A percentile compares a stretch with the other conserved stretches of the same genome.
Conservation (phyloP, 2,329 filamentous ascomycete genomes). For the Sporothrix brasiliensis region DNA sequence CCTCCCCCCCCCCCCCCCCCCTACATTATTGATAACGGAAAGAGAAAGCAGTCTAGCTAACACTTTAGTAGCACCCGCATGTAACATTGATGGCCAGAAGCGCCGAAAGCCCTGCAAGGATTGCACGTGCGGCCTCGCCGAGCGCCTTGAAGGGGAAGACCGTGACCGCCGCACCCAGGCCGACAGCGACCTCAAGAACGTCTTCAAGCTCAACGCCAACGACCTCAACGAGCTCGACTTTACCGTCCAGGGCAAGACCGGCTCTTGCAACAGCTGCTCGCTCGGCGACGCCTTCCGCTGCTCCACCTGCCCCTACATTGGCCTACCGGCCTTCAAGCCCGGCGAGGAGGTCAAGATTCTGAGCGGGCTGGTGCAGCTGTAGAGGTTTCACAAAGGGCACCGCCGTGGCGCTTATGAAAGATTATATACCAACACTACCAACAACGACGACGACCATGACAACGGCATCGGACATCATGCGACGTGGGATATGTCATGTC, state of each 20-base stretch:
- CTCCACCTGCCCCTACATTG: conserved; percentile 77
- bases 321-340: conserved; percentile 92
- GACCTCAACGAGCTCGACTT: conserved; percentile 93
- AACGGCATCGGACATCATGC: not conserved
- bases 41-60: conserved; percentile 3
- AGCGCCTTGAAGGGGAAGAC: conserved; percentile 86
- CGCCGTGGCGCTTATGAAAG: not conserved
- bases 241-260: conserved; percentile 94
- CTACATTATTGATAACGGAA: no score
- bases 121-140: conserved; percentile 90
- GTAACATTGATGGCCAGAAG: conserved; percentile 82
- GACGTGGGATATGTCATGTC: conserved; percentile 10
- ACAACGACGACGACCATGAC: not conserved
- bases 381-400: not conserved
- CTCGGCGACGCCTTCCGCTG: conserved; percentile 87
- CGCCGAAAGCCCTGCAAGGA: conserved; percentile 95
- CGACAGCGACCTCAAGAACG: conserved; percentile 44
- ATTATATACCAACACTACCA: not conserved
- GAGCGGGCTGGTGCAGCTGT: conserved; percentile 85
- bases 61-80: conserved; percentile 68
- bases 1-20: not conserved
- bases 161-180: conserved; percentile 43
- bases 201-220: conserved; percentile 68
- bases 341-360: conserved; percentile 89
- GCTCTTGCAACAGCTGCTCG: conserved; percentile 85